phyloP scores from a whole-genome alignment of 176 grass and related monocot genomes.

The Secale cereale region DNA sequence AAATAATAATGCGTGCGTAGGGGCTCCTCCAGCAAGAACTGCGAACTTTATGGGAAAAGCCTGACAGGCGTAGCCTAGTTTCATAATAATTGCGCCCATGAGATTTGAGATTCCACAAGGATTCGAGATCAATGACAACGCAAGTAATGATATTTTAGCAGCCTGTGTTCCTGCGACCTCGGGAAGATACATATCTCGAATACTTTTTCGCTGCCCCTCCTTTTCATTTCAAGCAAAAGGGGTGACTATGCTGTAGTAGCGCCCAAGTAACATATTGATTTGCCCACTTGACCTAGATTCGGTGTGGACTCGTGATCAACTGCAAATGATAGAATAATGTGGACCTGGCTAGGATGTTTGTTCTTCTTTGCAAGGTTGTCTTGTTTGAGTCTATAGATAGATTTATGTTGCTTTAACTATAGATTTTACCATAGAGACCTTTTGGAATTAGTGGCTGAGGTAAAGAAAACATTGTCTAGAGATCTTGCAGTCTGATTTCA shows the following conservation, averaged over 20 bases:
- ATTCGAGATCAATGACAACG: constrained; percentile 36
- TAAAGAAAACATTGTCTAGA: too few relatives aligned
- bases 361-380: not conserved
- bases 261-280: constrained; percentile 25
- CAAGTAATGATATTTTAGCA: not conserved
- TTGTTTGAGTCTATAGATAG: not conserved
- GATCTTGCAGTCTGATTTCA: not conserved
- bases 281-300: constrained; percentile 31
- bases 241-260: constrained; percentile 11
- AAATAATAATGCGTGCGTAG: not conserved
- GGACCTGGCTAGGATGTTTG: not conserved
- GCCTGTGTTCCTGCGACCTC: not conserved
- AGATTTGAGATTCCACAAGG: constrained; percentile 25
- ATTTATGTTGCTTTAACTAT: not conserved
- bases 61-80: not conserved
- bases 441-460: too few relatives aligned
- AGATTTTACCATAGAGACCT: not conserved
- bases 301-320: constrained; percentile 19
- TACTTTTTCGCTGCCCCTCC: constrained; percentile 11
- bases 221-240: constrained; percentile 25
- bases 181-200: constrained; percentile 7
- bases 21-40: not conserved
- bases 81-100: constrained; percentile 36
- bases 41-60: not conserved
- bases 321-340: constrained; percentile 4